A percentile compares a stretch with the other conserved stretches of the same genome.
Evolutionary conservation across 106 monocot genomes (phyloP).

Genomic region (Apostasia ramifera): DNA sequence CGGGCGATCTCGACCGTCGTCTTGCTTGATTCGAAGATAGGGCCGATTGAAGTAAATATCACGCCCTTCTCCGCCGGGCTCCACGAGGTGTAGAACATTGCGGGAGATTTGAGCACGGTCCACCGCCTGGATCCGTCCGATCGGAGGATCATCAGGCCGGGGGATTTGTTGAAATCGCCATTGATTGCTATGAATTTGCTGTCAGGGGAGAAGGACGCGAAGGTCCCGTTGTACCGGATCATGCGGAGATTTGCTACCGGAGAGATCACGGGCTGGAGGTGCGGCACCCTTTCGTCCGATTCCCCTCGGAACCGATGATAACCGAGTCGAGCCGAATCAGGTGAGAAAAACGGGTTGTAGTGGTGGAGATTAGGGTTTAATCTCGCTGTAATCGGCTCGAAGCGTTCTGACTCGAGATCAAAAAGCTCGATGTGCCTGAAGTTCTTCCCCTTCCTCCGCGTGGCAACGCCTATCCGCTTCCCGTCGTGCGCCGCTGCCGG

Average conservation of each 20-base stretch:
- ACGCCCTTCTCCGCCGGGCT: conserved; percentile 61
- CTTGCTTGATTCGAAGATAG: conserved; percentile 52
- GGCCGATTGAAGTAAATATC: conserved; percentile 60
- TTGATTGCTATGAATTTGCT: conserved; percentile 35
- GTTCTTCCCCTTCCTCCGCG: conserved; percentile 36
- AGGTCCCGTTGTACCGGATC: conserved; percentile 40
- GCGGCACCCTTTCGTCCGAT: conserved; percentile 17
- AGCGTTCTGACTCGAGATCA: conserved; percentile 49
- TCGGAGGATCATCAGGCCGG: conserved; percentile 39
- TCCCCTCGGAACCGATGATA: conserved; percentile 88
- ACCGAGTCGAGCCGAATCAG: conserved; percentile 35
- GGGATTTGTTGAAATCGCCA: conserved; percentile 37
- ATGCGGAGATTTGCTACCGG: conserved; percentile 26
- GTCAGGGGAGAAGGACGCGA: conserved; percentile 51
- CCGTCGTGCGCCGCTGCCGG: conserved; percentile 53
- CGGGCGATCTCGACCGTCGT: conserved; percentile 68
- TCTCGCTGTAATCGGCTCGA: conserved; percentile 44
- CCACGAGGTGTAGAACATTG: conserved; percentile 63
- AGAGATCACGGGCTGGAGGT: conserved; percentile 31
- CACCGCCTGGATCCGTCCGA: conserved; percentile 66
- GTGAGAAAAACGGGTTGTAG: conserved; percentile 90
- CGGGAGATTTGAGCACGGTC: conserved; percentile 31
- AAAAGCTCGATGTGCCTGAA: conserved; percentile 77
- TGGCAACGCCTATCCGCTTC: conserved; percentile 63
- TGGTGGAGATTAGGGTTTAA: conserved; percentile 63